These are phyloP conservation scores for Globisporangium paroecandrum DNA, from an alignment of 352 stramenopile species.

Conservation along the genomic window DNA sequence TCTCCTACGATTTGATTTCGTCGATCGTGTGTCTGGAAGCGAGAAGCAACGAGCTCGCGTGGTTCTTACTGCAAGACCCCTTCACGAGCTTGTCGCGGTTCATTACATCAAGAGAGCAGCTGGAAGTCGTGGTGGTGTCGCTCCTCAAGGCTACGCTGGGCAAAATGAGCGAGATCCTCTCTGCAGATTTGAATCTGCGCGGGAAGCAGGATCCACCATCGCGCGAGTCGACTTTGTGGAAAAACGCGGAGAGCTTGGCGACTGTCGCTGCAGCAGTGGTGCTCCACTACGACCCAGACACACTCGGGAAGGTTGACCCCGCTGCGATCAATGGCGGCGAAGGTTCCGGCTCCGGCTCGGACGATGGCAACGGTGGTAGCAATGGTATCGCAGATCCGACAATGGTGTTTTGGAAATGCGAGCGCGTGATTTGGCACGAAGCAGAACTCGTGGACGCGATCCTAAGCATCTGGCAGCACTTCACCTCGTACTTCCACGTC, in stretches of 20 bases:
- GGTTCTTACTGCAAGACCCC: conserved; percentile 75
- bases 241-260: conserved; percentile 75
- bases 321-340: conserved; percentile 17
- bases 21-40: conserved; percentile 79
- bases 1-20: conserved; percentile 77
- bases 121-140: conserved; percentile 69
- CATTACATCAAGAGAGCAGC: conserved; percentile 53
- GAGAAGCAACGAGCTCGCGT: conserved; percentile 79
- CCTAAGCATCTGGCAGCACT: conserved; percentile 78
- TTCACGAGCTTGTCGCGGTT: conserved; percentile 71
- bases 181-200: conserved; percentile 60
- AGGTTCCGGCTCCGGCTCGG: conserved; percentile 7
- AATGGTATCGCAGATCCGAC: conserved; percentile 12
- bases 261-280: conserved; percentile 72
- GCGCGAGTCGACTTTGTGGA: conserved; percentile 72
- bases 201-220: conserved; percentile 59
- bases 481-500: conserved; percentile 66
- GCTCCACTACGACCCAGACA: conserved; percentile 80
- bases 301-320: conserved; percentile 53
- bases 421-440: conserved; percentile 71
- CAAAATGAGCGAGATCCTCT: conserved; percentile 78
- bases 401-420: conserved; percentile 75
- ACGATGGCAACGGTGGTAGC: not conserved
- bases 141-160: conserved; percentile 69
- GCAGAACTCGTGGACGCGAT: conserved; percentile 73